These are phyloP conservation scores for Acer negundo DNA, from an alignment of 345 rosid genomes.

Conservation along the genomic window DNA sequence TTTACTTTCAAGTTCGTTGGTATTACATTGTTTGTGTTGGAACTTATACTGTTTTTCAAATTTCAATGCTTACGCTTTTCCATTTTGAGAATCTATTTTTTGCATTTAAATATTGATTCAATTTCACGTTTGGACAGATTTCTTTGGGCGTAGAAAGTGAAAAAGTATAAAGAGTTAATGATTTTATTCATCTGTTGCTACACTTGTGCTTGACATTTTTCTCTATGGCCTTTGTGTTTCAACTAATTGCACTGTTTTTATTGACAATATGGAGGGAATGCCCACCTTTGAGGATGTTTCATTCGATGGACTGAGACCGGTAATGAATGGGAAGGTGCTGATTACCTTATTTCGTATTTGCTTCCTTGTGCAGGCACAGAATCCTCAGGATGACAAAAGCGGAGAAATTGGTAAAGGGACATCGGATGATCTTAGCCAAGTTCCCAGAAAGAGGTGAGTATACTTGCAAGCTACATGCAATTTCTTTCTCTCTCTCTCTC, in stretches of 20 bases:
- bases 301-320: background rate
- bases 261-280: background rate
- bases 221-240: background rate
- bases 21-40: background rate
- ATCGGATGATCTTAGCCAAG: constrained; percentile 33
- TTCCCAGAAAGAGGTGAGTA: constrained; percentile 50
- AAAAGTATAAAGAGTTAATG: background rate
- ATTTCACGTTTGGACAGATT: background rate
- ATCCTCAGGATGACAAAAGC: constrained; percentile 21
- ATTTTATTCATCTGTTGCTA: background rate
- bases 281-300: background rate
- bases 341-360: constrained; percentile 10
- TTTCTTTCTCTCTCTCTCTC: background rate
- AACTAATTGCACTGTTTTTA: background rate
- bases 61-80: background rate
- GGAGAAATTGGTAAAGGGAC: constrained; percentile 37
- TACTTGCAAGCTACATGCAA: constrained; percentile 5
- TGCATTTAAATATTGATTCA: background rate
- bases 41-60: background rate
- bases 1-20: background rate
- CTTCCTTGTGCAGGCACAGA: constrained; percentile 34
- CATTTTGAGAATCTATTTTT: background rate
- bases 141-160: background rate
- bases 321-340: constrained; percentile 15
- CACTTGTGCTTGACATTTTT: background rate